A percentile compares a stretch with the other conserved stretches of the same genome.
Evolutionary conservation across 2,329 filamentous ascomycete genomes (phyloP).

Genomic region (Penicillium sp.): DNA sequence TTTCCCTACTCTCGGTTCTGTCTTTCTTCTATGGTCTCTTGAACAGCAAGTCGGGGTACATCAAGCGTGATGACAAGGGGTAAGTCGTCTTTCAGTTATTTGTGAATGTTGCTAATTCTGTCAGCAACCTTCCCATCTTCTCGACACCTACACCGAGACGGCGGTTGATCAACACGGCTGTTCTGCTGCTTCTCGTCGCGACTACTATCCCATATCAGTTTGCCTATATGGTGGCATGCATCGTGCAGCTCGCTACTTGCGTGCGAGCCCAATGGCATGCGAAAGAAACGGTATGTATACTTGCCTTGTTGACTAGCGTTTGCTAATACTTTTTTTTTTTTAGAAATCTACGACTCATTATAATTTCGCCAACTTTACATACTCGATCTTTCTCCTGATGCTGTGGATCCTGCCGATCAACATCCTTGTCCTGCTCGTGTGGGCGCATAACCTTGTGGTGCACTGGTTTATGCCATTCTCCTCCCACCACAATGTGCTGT

Average conservation of each 20-base stretch:
- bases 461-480: slow-evolving; percentile 97
- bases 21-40: slow-evolving; percentile 57
- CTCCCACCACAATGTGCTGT: slow-evolving; percentile 88
- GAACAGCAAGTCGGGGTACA: slow-evolving; percentile 49
- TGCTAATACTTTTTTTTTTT: too few species aligned
- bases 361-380: slow-evolving; percentile 93
- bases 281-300: slow-evolving; percentile 56
- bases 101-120: too few species aligned
- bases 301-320: too few species aligned
- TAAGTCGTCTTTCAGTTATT: too few species aligned
- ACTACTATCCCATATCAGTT: slow-evolving; percentile 91
- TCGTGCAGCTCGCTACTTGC: slow-evolving; percentile 74
- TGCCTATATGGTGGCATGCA: slow-evolving; percentile 81
- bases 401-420: slow-evolving; percentile 96
- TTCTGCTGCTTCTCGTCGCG: slow-evolving; percentile 70
- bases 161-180: slow-evolving; percentile 64
- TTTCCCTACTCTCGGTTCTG: too few species aligned
- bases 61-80: slow-evolving; percentile 56
- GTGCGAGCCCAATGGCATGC: slow-evolving; percentile 69
- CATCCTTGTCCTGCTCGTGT: slow-evolving; percentile 86
- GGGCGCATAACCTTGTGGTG: slow-evolving; percentile 86
- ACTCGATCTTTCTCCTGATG: slow-evolving; percentile 89
- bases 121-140: slow-evolving; percentile 43
- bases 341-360: too few species aligned
- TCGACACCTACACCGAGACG: slow-evolving; percentile 60